Base-by-base conservation (phyloP, 208 protist genomes). In the Leishmania aethiopica region DNA sequence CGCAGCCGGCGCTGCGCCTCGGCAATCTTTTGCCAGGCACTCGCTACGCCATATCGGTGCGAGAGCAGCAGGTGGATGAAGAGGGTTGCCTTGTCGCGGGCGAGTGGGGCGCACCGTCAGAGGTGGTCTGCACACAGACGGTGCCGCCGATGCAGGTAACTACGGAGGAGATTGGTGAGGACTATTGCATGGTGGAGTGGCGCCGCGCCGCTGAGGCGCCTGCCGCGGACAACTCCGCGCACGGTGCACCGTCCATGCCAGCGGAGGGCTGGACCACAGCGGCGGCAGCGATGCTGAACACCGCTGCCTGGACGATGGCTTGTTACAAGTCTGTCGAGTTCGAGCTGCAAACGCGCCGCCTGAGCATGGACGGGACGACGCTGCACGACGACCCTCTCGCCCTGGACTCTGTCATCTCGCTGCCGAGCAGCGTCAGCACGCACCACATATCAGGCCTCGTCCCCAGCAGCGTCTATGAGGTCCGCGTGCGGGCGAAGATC, bases 181-280 rank as follows among this genome's bases (percentile, higher is more conserved):
- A 97, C 83, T 98, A 97, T 86, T 96, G 93, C 80, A 75, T 94
- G 40, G 80, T 98, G 17, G 89, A 93, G 72, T 98, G 96, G 95
- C 84, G 83, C 42, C 95, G 95, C 5, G 64, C 89, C 11, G 17
- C 40, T n/a, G 53, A 57, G 67, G 79, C 83, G 7, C 19, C 49
- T 19, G 28, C 47, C 25, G n/a, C 42, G 8, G 77, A 55, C 45
- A 74, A 32, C 70, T 45, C 11, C 25, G 70, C 10, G 45, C 70
- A 80, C 62, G 64, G 51, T 32, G 42, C 11, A 5, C 45, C 62
- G 35, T 72, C 22, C 7, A 45, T 59, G 17, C 22, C 77, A 37
- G 57, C 57, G 11, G 70, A 55, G 40, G 70, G 70, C 45, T 7
- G 35, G 70, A 40, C 45, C 49, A 51, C 57, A 37, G 57, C 55